Base-by-base conservation (phyloP, 2,329 filamentous ascomycete genomes). In the Fusarium liriodendri region DNA sequence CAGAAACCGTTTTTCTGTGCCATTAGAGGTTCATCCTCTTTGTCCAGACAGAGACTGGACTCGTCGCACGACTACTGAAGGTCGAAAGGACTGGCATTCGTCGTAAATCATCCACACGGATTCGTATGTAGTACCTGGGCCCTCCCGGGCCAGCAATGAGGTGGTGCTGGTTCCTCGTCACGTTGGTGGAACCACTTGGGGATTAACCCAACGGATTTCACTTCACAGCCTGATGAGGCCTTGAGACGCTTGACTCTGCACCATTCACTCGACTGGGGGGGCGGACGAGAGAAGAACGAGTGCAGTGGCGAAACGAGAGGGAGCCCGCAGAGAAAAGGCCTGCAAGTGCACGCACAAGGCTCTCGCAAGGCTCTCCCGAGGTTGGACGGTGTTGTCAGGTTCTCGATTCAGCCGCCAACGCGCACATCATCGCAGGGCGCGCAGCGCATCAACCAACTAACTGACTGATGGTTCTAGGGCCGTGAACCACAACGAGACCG, bases 101-200 rank as follows among this genome's bases (percentile, higher is more conserved):
- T 80, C 80, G 79, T 82, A 83, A 83, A 81, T 79, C 54, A 81
- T 82, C 80, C 80, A 73, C 67, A 74, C 74, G 80, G 80, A 81
- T 81, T 71, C 77, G 76, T 82, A 82, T 81, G 74, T 82, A 82
- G 80, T 79, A 78, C 71, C 61, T 75, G 67, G 74, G 69, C 68
- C 69, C 74, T 70, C 59, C 57, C 67, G 66, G 60, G 67, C 67
- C 65, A 61, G 47, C 65, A 69, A 67, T 63, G 58, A 64, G 63
- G 52, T 67, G 64, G 52, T 67, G 52, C 52, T 68, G 72, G 67
- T 69, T 69, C 38, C 72, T 63, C 61, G 54, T 62, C 71, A 60
- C 61, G 58, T 62, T 70, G 62, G 69, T 76, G 73, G 69, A 67
- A 74, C 75, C 60, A 57, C 70, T 54, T 76, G 69, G 70, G 75